Evolutionary conservation across 352 stramenopile species (phyloP).

Genomic region (Phytophthora pluvialis): DNA sequence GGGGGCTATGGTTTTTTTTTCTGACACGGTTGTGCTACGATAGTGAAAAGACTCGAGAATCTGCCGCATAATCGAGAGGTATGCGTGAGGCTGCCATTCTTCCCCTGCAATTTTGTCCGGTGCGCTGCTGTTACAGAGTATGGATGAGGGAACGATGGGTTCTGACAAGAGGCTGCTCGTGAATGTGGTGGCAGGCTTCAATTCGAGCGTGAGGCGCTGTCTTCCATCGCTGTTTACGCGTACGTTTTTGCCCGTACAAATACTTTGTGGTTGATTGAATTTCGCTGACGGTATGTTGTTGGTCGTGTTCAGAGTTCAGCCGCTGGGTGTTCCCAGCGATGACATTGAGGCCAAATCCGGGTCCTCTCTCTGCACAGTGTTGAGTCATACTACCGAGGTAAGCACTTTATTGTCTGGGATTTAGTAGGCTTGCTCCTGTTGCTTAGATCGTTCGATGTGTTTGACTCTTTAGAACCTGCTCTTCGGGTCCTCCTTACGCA

Average conservation of each 20-base stretch:
- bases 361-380: conserved; percentile 58
- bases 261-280: neutral
- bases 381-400: conserved; percentile 73
- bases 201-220: conserved; percentile 58
- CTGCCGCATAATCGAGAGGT: conserved; percentile 68
- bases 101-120: conserved; percentile 71
- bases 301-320: conserved; percentile 39
- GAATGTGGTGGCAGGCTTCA: conserved; percentile 44
- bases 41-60: conserved; percentile 60
- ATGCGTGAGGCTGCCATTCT: conserved; percentile 58
- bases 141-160: neutral
- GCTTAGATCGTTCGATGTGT: neutral
- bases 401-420: neutral
- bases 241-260: conserved; percentile 19
- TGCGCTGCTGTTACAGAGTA: conserved; percentile 10
- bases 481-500: conserved; percentile 54
- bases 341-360: conserved; percentile 63
- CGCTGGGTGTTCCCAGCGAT: conserved; percentile 53
- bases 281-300: neutral
- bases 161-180: neutral
- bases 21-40: neutral
- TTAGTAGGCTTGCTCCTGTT: neutral
- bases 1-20: neutral
- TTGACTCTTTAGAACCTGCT: conserved; percentile 40
- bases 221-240: conserved; percentile 72